Base-by-base conservation (phyloP, 495 filamentous ascomycete genomes). In the Neurospora sp. region DNA sequence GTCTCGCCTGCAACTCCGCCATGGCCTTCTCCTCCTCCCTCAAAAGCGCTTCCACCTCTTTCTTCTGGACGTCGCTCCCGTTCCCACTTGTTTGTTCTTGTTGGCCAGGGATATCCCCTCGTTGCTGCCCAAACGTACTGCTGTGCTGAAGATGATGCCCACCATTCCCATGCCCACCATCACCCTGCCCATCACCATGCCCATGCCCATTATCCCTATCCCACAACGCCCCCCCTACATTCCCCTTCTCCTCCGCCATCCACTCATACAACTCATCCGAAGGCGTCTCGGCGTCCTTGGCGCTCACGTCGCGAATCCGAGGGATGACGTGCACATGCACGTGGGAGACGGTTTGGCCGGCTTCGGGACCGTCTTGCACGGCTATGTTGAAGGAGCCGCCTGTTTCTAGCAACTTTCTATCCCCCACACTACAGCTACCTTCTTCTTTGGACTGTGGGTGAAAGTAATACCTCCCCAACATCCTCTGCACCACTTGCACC, bases 241-340 rank as follows among this genome's bases (percentile, higher is more conserved):
- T 91, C 10, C 94, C 95, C 74, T 93, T 92, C 79, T 96, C 93
- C 41, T 87, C 89, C 78, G 97, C 94, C 81, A 98, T 84, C 85
- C 91, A 83, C 71, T 89, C 88, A 82, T 98, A 97, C 69, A 98
- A 87, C 74, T 82, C 83, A 73, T 90, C 87, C 20, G 83, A 82
- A n/a, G 82, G 78, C 6, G 85, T 85, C 71, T 86, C 82, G 12
- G 84, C 84, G 22, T 80, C 75, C 76, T 86, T 86, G 65, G 78
- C 83, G 18, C 81, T 85, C 39, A 73, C 72, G 14, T 82, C 81
- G 18, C 76, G 74, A 70, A 85, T 85, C 48, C 96, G 83, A 31
- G 96, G 96, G 70, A 99, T 98, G 41, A 98, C 89, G 84, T 99
- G 96, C 69, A 92, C 90, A 82, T 99, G 96, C 16, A 98, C 89